phyloP scores from a whole-genome alignment of 768 basidiomycete species.

The Boletus subcaerulescens region DNA sequence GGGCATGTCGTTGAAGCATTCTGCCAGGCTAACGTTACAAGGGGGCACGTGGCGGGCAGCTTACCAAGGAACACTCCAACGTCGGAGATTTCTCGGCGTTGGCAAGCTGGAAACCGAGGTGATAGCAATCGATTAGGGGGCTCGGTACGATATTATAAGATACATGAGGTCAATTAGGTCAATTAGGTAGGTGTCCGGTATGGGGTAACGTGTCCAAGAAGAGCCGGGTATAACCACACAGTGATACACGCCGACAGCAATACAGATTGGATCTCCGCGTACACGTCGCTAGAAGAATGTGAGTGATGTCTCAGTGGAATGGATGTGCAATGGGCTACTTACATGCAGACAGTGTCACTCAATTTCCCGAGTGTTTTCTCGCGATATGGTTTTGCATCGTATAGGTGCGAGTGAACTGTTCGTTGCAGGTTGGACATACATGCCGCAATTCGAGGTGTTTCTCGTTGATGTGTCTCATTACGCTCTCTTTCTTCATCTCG shows the following conservation, averaged over 20 bases:
- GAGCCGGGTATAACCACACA: neutral
- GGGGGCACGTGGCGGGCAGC: too few relatives aligned
- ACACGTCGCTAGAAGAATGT: neutral
- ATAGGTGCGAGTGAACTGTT: slow-evolving; percentile 26
- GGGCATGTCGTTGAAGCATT: too few relatives aligned
- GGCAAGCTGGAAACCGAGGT: neutral
- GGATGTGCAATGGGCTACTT: neutral
- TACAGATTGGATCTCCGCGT: neutral
- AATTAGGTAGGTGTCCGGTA: neutral
- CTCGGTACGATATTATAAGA: neutral
- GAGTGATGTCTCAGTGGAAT: neutral
- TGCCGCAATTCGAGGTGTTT: slow-evolving; percentile 20
- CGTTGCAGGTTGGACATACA: slow-evolving; percentile 16
- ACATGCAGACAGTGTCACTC: neutral
- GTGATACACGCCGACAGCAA: neutral
- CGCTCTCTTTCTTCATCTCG: slow-evolving; percentile 28
- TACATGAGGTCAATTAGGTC: slow-evolving; percentile 10
- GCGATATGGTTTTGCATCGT: slow-evolving; percentile 15
- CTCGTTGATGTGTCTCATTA: slow-evolving; percentile 28
- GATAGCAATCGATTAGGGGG: slow-evolving; percentile 5
- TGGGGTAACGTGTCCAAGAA: neutral
- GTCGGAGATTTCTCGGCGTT: too few relatives aligned
- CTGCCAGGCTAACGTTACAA: too few relatives aligned
- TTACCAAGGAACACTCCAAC: too few relatives aligned
- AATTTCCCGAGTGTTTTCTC: slow-evolving; percentile 9